Base-by-base conservation (phyloP, 495 filamentous ascomycete genomes). In the Astrothelium subdiscretum region DNA sequence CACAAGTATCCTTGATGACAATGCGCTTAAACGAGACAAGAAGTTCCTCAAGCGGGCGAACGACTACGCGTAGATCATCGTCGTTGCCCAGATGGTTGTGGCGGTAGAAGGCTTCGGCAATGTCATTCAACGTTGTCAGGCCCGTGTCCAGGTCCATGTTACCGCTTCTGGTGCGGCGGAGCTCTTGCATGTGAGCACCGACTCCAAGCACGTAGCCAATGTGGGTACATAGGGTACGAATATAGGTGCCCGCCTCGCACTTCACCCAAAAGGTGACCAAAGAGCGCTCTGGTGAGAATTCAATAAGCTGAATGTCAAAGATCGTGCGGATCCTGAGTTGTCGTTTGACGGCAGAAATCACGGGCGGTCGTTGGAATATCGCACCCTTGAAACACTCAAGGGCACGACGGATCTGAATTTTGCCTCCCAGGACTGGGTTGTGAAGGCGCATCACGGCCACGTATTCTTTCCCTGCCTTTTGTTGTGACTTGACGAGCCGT, bases 231-330 rank as follows among this genome's bases (percentile, higher is more conserved):
- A 98, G 84, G 13, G 95, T 97, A 76, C 94, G 88, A 72, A 98
- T 97, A 71, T 98, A 98, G 32, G 94, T 97, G 70, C 94, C 94
- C 64, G 94, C 94, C 76, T 98, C 94, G 74, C 94, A 98, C 75
- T 89, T 92, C 63, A 97, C 95, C 94, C 94, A 97, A 83, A 98
- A 98, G 32, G 97, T 91, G 74, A 87, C 95, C n/a, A 98, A 83
- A 71, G 97, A 90, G 64, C 94, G 85, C 62, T 97, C 91, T 73
- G 97, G 96, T 76, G 97, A 94, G 71, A 96, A 98, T 76, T 98
- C 92, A 68, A 91, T 87, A 35, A 96, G 78, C 76, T 92, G 92
- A 80, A 87, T 91, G 77, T 97, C 89, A 75, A 97, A 86, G 69
- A 97, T 96, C 12, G 94, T 96, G 73, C 94, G 85, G 71, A 97